phyloP scores from a whole-genome alignment of 208 protist genomes.

The Tritrichomonas musculus region DNA sequence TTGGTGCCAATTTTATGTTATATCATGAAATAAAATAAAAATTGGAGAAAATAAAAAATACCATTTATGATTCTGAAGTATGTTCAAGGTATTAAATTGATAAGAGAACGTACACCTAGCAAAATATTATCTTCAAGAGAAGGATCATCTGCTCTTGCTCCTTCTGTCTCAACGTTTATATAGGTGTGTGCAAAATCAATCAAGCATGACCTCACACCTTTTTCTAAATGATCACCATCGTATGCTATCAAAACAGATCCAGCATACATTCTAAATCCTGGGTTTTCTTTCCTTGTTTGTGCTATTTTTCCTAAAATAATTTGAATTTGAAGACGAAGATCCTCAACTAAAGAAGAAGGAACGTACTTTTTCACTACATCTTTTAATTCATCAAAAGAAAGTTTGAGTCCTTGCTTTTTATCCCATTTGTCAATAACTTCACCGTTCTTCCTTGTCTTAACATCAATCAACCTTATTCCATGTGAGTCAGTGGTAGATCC shows the following conservation, averaged over 20 bases:
- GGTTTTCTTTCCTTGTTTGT: background rate
- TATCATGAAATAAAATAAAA: too few relatives aligned
- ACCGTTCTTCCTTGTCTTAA: background rate
- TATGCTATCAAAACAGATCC: background rate
- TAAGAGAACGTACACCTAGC: background rate
- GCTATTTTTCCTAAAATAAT: background rate
- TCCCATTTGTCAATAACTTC: background rate
- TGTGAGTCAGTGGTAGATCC: slow-evolving; percentile 13
- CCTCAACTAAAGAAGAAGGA: background rate
- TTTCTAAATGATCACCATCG: background rate
- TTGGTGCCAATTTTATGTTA: too few relatives aligned
- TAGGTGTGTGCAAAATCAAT: slow-evolving; percentile 16
- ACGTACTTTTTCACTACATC: background rate
- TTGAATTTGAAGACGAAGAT: background rate
- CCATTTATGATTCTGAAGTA: too few relatives aligned
- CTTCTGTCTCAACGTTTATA: background rate
- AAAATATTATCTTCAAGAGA: background rate
- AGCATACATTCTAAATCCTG: slow-evolving; percentile 8
- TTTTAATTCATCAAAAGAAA: background rate
- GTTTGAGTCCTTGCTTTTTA: background rate
- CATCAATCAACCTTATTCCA: background rate
- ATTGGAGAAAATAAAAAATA: too few relatives aligned
- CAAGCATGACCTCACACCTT: background rate
- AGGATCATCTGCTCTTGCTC: background rate
- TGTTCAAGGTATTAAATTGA: too few relatives aligned